phyloP scores from a whole-genome alignment of 345 rosid genomes.

The Syzygium oleosum region DNA sequence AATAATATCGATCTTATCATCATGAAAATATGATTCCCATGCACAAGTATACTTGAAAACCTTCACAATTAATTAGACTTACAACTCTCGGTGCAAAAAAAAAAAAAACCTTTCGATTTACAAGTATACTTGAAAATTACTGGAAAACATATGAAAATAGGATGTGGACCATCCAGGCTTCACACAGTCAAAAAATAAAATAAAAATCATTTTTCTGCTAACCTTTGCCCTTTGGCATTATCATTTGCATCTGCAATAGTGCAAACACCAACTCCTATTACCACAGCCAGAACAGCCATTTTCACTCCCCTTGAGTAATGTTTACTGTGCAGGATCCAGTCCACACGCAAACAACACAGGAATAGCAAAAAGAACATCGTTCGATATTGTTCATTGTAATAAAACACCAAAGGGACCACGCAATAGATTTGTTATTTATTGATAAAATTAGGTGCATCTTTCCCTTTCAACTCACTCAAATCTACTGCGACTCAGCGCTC shows the following conservation, averaged over 20 bases:
- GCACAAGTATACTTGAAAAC: background rate
- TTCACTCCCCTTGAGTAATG: slow-evolving; percentile 74
- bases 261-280: slow-evolving; percentile 88
- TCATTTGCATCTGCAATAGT: slow-evolving; percentile 93
- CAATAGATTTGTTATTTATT: too few relatives aligned
- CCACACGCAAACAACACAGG: slow-evolving; percentile 96
- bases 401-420: too few relatives aligned
- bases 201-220: background rate
- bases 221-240: slow-evolving; percentile 93
- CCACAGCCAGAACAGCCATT: slow-evolving; percentile 73
- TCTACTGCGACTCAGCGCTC: too few relatives aligned
- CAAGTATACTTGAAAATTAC: background rate
- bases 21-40: background rate
- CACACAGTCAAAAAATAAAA: background rate
- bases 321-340: slow-evolving; percentile 86
- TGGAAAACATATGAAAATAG: background rate
- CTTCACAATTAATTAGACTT: background rate
- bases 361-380: slow-evolving; percentile 9
- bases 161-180: background rate
- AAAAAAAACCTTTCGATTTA: too few relatives aligned
- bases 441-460: too few relatives aligned
- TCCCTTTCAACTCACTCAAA: too few relatives aligned
- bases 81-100: background rate
- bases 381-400: too few relatives aligned
- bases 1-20: background rate